Evolutionary conservation across 2,329 filamentous ascomycete species (phyloP).

Genomic region (Aspergillus versicolor): DNA sequence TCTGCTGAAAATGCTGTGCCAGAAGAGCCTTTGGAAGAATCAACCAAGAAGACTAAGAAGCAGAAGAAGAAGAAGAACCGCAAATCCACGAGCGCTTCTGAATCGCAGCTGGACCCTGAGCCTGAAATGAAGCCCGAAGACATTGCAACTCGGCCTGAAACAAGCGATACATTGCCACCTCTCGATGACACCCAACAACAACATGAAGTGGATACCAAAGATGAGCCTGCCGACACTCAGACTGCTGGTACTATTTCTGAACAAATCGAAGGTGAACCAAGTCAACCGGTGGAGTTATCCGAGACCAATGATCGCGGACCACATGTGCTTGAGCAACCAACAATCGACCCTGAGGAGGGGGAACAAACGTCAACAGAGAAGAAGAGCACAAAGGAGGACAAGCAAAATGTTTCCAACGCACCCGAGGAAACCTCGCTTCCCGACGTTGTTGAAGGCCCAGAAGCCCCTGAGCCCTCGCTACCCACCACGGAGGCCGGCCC

Average conservation of each 20-base stretch:
- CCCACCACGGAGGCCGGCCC: not conserved
- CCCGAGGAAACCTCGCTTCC: constrained; percentile 6
- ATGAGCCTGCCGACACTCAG: constrained; percentile 4
- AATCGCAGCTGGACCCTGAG: constrained; percentile 14
- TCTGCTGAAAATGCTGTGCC: not conserved
- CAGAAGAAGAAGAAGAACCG: constrained; percentile 21
- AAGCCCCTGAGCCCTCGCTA: not conserved
- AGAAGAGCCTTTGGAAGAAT: constrained; percentile 15
- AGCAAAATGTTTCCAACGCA: constrained; percentile 4
- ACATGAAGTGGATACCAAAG: constrained; percentile 1
- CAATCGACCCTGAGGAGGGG: constrained; percentile 14
- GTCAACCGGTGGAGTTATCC: constrained; percentile 16
- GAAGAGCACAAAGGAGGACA: constrained; percentile 19
- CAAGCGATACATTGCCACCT: constrained; percentile 17
- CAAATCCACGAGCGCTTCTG: constrained; percentile 14
- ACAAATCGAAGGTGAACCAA: constrained; percentile 7
- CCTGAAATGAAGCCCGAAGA: constrained; percentile 9
- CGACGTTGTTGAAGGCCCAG: not conserved
- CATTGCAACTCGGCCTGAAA: constrained; percentile 12
- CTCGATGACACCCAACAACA: constrained; percentile 5
- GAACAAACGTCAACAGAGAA: constrained; percentile 17
- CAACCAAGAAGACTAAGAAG: constrained; percentile 20
- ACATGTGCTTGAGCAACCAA: constrained; percentile 18
- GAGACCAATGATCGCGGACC: constrained; percentile 22
- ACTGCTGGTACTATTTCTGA: constrained; percentile 6